phyloP scores from a whole-genome alignment of 2,329 filamentous ascomycete species.

The Arthroderma uncinatum region DNA sequence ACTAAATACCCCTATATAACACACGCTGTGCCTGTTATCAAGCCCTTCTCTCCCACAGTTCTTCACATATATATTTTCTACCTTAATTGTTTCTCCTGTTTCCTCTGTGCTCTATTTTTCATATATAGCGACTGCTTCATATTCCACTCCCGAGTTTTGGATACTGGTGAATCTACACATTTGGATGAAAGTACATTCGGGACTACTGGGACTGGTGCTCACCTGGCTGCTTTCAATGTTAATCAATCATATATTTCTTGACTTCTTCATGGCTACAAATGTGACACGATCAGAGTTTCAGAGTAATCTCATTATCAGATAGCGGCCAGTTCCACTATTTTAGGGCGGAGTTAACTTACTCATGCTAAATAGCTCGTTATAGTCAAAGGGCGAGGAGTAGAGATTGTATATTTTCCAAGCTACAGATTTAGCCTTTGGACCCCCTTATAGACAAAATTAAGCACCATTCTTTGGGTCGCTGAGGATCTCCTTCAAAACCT shows the following conservation, averaged over 20 bases:
- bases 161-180: neutral
- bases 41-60: neutral
- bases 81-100: neutral
- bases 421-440: too few species aligned
- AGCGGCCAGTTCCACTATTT: too few species aligned
- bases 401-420: neutral
- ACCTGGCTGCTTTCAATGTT: neutral
- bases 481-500: conserved; percentile 7
- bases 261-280: neutral
- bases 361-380: too few species aligned
- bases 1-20: neutral
- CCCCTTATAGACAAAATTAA: neutral
- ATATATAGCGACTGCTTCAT: neutral
- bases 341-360: too few species aligned
- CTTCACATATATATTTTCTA: neutral
- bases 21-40: neutral
- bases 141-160: neutral
- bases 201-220: neutral
- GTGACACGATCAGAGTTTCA: neutral
- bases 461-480: conserved; percentile 8
- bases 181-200: neutral
- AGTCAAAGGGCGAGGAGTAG: too few species aligned
- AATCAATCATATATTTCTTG: neutral
- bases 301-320: too few species aligned
- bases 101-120: too few species aligned